Percentiles rank a stretch among this genome's conserved stretches.
Evolutionary conservation across 2,329 filamentous ascomycete genomes (phyloP).

Genomic region (Fusarium cicatricum): DNA sequence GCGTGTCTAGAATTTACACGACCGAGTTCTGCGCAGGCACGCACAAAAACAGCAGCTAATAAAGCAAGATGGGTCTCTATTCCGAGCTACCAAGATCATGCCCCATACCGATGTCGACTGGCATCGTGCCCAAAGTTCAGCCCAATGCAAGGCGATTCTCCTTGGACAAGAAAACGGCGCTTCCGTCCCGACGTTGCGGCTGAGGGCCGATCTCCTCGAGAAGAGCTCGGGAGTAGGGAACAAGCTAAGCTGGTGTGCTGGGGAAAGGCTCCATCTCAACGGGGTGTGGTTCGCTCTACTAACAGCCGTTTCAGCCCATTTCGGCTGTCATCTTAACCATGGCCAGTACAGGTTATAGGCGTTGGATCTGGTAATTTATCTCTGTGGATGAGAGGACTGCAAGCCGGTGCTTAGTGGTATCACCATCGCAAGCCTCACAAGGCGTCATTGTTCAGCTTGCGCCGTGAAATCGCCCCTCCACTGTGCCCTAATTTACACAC

Average conservation of each 20-base stretch:
- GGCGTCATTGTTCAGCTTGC: background rate
- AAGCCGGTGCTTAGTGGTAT: conserved; percentile 3
- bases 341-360: background rate
- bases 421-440: conserved; percentile 5
- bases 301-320: conserved; percentile 9
- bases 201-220: conserved; percentile 12
- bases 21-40: conserved; percentile 8
- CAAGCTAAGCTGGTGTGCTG: background rate
- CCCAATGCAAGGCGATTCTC: conserved; percentile 10
- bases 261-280: conserved; percentile 1
- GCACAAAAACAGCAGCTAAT: background rate
- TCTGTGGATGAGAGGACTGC: conserved; percentile 12
- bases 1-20: conserved; percentile 7
- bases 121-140: background rate
- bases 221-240: background rate
- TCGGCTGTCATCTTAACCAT: conserved; percentile 1
- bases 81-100: conserved; percentile 9
- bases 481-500: background rate
- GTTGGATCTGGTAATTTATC: conserved; percentile 10
- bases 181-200: conserved; percentile 27
- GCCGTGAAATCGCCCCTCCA: background rate
- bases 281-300: conserved; percentile 1
- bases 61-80: background rate
- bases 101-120: conserved; percentile 6
- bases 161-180: conserved; percentile 3